A percentile compares a stretch with the other conserved stretches of the same genome.
These are phyloP conservation scores for Wickerhamomyces sp. DNA, from an alignment of 1,139 yeast species.

Conservation along the genomic window DNA sequence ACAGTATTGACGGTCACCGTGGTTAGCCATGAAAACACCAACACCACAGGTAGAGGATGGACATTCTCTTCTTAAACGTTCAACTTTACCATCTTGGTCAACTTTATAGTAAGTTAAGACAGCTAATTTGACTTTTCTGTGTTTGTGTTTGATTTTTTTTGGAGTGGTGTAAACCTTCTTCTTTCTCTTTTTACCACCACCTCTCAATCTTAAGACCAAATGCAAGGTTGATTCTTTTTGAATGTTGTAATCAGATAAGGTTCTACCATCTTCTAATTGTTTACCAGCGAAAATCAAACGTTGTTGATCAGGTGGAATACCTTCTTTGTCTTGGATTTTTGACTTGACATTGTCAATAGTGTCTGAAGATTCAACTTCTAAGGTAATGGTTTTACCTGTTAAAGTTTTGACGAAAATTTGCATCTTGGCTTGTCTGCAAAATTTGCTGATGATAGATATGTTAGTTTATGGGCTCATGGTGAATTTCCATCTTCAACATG, in stretches of 20 bases:
- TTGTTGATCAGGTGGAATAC: conserved; percentile 99
- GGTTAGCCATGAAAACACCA: conserved; percentile 99
- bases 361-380: conserved; percentile 98
- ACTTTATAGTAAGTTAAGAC: conserved; percentile 99
- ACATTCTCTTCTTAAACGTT: conserved; percentile 99
- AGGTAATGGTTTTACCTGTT: conserved; percentile 98
- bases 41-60: conserved; percentile 93
- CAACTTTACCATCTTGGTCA: conserved; percentile 96
- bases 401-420: conserved; percentile 98
- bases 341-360: conserved; percentile 99
- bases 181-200: conserved; percentile 99
- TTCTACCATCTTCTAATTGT: conserved; percentile 99
- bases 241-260: conserved; percentile 98
- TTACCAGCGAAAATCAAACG: conserved; percentile 99
- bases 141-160: conserved; percentile 99
- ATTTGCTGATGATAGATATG: conserved; percentile 3
- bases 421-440: conserved; percentile 59
- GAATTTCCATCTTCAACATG: too few relatives aligned
- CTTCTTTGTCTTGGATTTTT: conserved; percentile 99
- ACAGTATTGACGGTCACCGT: conserved; percentile 97
- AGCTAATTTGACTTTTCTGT: conserved; percentile 98
- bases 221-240: conserved; percentile 99
- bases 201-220: conserved; percentile 97
- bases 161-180: conserved; percentile 99
- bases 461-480: not conserved